Evolutionary conservation across 495 filamentous ascomycete genomes (phyloP).

Genomic region (Penicillium riverlandense): DNA sequence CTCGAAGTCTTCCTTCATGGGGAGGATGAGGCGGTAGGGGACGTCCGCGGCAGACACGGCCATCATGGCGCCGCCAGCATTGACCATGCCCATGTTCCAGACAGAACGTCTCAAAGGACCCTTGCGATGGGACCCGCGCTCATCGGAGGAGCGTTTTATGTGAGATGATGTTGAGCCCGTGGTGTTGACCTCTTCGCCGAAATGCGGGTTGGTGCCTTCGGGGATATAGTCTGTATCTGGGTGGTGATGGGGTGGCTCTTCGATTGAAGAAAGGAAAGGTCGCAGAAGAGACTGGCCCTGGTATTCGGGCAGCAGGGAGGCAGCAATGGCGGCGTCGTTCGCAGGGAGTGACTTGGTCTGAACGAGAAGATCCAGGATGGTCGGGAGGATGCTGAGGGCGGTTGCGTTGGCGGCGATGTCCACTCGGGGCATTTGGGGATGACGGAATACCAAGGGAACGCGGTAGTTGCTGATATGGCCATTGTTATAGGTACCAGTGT

Average conservation of each 20-base stretch:
- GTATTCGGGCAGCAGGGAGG: slow-evolving; percentile 27
- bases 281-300: slow-evolving; percentile 30
- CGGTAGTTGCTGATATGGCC: slow-evolving; percentile 38
- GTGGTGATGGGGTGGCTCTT: neutral
- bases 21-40: slow-evolving; percentile 34
- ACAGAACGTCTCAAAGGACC: slow-evolving; percentile 1
- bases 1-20: slow-evolving; percentile 29
- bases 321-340: slow-evolving; percentile 25
- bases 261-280: slow-evolving; percentile 15
- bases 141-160: neutral
- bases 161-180: no score
- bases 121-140: slow-evolving; percentile 2
- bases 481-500: slow-evolving; percentile 38
- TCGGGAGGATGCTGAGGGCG: slow-evolving; percentile 36
- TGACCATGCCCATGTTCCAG: slow-evolving; percentile 39
- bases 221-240: no score
- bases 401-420: slow-evolving; percentile 34
- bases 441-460: slow-evolving; percentile 37
- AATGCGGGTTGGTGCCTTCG: neutral
- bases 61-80: slow-evolving; percentile 35
- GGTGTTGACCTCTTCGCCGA: no score
- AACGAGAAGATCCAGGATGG: slow-evolving; percentile 39
- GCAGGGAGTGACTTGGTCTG: slow-evolving; percentile 30
- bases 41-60: slow-evolving; percentile 24
- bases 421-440: slow-evolving; percentile 35